Evolutionary conservation across 257 asterid species (phyloP).

Genomic region (Parsonsia alboflavescens): DNA sequence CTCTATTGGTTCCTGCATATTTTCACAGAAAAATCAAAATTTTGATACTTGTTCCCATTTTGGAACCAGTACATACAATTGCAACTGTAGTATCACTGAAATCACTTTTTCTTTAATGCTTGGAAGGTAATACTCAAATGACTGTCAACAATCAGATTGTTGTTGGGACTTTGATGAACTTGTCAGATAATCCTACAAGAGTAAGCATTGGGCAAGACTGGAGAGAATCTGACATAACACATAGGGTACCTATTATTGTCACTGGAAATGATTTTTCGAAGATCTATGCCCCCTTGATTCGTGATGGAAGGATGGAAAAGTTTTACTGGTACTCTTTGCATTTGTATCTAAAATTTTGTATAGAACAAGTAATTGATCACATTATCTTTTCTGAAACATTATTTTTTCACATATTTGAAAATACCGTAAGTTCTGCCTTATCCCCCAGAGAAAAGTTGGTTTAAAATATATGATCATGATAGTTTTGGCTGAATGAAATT

Average conservation of each 20-base stretch:
- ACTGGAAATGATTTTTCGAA: constrained; percentile 87
- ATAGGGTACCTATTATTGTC: constrained; percentile 76
- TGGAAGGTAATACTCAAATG: constrained; percentile 76
- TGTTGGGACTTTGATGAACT: constrained; percentile 85
- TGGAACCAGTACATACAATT: constrained; percentile 10
- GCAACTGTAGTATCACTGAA: constrained; percentile 15
- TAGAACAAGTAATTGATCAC: neutral
- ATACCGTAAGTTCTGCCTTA: too few relatives aligned
- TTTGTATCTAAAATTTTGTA: neutral
- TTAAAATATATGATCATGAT: neutral
- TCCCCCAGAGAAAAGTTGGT: too few relatives aligned
- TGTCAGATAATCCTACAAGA: constrained; percentile 86
- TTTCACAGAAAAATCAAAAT: neutral
- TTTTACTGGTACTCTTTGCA: constrained; percentile 59
- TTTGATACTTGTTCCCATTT: constrained; percentile 8
- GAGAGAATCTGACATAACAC: constrained; percentile 68
- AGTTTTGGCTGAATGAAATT: neutral
- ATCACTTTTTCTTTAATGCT: constrained; percentile 17
- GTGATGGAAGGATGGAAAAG: constrained; percentile 97
- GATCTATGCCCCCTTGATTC: constrained; percentile 81
- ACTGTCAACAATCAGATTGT: constrained; percentile 97
- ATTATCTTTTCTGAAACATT: too few relatives aligned
- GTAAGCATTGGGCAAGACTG: constrained; percentile 92
- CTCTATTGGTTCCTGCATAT: neutral
- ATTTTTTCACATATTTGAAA: too few relatives aligned